Conservation (phyloP, 768 basidiomycete genomes). For the Lactarius vividus region DNA sequence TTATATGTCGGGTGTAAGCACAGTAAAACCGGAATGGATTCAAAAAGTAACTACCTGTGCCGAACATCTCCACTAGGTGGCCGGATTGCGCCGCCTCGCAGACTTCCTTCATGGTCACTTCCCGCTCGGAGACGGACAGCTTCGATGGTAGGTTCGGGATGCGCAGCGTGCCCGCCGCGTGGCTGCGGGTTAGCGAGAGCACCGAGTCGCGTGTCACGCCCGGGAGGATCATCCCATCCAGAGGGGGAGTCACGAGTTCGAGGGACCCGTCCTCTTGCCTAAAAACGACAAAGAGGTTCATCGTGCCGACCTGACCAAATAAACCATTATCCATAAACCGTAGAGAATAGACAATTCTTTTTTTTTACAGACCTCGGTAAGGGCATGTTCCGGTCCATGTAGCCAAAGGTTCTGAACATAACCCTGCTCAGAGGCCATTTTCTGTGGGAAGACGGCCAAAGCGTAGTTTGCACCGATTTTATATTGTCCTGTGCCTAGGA, state of each 20-base stretch:
- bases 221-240: constrained; percentile 42
- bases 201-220: constrained; percentile 44
- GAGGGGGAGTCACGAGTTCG: constrained; percentile 28
- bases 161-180: constrained; percentile 33
- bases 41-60: constrained; percentile 23
- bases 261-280: constrained; percentile 52
- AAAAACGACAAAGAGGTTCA: constrained; percentile 78
- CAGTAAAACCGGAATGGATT: background rate
- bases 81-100: constrained; percentile 32
- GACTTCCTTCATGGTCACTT: constrained; percentile 36
- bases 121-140: constrained; percentile 33
- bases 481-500: constrained; percentile 44
- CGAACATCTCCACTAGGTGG: constrained; percentile 37
- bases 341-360: constrained; percentile 34
- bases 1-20: background rate
- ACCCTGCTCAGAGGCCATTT: constrained; percentile 59
- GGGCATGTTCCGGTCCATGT: constrained; percentile 55
- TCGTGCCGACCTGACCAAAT: constrained; percentile 60
- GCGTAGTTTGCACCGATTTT: constrained; percentile 69
- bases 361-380: constrained; percentile 48
- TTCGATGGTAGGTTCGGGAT: constrained; percentile 31
- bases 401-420: constrained; percentile 83
- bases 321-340: constrained; percentile 31
- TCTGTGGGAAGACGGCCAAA: constrained; percentile 60
- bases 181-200: constrained; percentile 38